Base-by-base conservation (phyloP, 768 basidiomycete species). In the Cytidiella melzeri region DNA sequence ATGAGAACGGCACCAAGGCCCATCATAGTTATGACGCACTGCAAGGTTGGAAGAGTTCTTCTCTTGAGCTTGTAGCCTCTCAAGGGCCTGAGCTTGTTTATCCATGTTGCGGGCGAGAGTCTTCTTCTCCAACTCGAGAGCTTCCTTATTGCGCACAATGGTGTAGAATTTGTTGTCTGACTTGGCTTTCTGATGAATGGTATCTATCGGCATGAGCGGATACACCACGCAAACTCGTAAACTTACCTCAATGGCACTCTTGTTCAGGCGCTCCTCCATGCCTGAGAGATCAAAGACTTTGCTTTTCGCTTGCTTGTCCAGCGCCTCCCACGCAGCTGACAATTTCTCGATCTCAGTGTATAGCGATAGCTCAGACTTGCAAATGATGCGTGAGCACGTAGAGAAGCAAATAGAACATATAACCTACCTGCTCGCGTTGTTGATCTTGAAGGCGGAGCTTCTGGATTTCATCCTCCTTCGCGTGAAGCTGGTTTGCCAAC, bases 91-190 rank as follows among this genome's bases (percentile, higher is more conserved):
- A 23, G 72, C 67, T 55, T 84, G 80, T 47, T 80, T 80, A 56
- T 84, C 81, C 13, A 76, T 63, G 25, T 69, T 73, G 43, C 83
- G 75, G 15, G 69, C 61, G 27, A 83, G 66, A 26, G 71, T 78
- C 65, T 90, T 90, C 41, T 83, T 76, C 62, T 92, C 89, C 1
- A 71, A 71, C 26, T 92, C 89, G 2, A 84, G 67, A 15, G 88
- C 83, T 51, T 96, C 92, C 67, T 87, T 92, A 50, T 86, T 83
- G 25, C 92, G 83, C 84, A 95, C 89, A 2, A 84, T 84, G 15
- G 88, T 79, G 61, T 83, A 98, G 62, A 81, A 98, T 65, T 94
- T 97, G 71, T 93, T 95, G 52, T 97, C 94, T 13, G 88, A 83
- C 69, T 95, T 97, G 7, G 92, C 89, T 84, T 90, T 91, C 92